Base-by-base conservation (phyloP, 2,329 filamentous ascomycete species). In the Whalleya microplaca region DNA sequence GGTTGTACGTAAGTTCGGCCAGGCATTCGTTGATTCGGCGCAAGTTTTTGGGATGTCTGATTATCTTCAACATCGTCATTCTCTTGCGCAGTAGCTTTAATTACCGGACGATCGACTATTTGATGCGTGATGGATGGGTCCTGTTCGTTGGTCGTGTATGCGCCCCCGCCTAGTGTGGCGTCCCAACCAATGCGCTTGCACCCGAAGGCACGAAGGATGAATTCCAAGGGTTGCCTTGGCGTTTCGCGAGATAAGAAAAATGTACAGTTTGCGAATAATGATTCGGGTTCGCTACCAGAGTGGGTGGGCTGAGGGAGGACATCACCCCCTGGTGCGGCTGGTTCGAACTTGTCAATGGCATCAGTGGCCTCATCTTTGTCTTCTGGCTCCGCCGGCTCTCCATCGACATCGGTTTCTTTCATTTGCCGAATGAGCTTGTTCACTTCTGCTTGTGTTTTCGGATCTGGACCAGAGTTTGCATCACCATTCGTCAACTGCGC, bases 151-250 rank as follows among this genome's bases (percentile, higher is more conserved):
- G 90, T 89, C 29, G 93, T 98, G 77, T 91, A 99, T 47, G 95
- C 90, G 45, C 95, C 95, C 60, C 92, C 93, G 50, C 95, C 95
- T 19, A 96, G 83, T 20, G 96, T 89, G 29, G 86, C 83, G 70
- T 98, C 94, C 95, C 95, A 99, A 42, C 93, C 95, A 65, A 99
- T 89, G 44, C 94, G 86, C 79, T 94, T 96, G 80, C 94, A 98
- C 62, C 95, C 95, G 70, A 98, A 99, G 2, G 94, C 85, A 70
- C 93, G 90, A 51, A 99, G 84, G 52, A 99, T 84, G 71, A 99
- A 96, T 73, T 99, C 95, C 20, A 99, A 80, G 2, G 95, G 87
- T 63, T 92, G 90, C 63, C 93, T 86, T 14, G 95, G 95, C 2
- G 94, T 93, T 78, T 99, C 95, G 67, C 95, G 89, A 40, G 94